Evolutionary conservation across 1,139 yeast species (phyloP).

Genomic region (Hanseniaspora sp.): DNA sequence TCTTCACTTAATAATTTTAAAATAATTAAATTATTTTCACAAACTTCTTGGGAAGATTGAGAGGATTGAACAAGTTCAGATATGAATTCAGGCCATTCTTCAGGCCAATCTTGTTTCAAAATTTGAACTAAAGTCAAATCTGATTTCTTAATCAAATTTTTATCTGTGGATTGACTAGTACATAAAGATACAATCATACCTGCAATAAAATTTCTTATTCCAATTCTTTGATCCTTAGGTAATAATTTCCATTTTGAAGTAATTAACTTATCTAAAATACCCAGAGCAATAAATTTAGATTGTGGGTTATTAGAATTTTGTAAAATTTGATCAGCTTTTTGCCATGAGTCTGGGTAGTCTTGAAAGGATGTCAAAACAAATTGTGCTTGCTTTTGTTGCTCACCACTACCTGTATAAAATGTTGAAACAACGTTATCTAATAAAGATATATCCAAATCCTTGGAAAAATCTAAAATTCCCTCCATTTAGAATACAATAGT

Average conservation of each 20-base stretch:
- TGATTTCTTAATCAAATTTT: slow-evolving; percentile 80
- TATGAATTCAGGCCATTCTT: slow-evolving; percentile 92
- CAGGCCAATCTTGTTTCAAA: slow-evolving; percentile 97
- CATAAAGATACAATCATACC: slow-evolving; percentile 88
- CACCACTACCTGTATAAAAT: slow-evolving; percentile 76
- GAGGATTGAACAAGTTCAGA: slow-evolving; percentile 86
- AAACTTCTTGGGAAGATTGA: slow-evolving; percentile 76
- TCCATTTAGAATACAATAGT: slow-evolving; percentile 45
- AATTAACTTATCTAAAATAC: slow-evolving; percentile 79
- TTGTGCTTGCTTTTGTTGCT: slow-evolving; percentile 75
- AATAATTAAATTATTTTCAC: slow-evolving; percentile 94
- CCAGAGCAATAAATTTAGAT: slow-evolving; percentile 81
- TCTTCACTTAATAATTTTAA: slow-evolving; percentile 84
- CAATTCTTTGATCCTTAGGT: slow-evolving; percentile 74
- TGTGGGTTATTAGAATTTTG: slow-evolving; percentile 72
- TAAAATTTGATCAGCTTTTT: slow-evolving; percentile 77
- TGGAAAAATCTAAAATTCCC: slow-evolving; percentile 71
- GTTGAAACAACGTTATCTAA: slow-evolving; percentile 79
- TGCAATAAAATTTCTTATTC: slow-evolving; percentile 85
- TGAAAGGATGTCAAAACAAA: slow-evolving; percentile 75
- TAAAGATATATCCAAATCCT: slow-evolving; percentile 66
- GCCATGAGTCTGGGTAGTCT: slow-evolving; percentile 94
- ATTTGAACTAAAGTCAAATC: slow-evolving; percentile 89
- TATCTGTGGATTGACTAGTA: slow-evolving; percentile 52
- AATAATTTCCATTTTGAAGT: slow-evolving; percentile 88